Evolutionary conservation across 129 eudicot genomes (phyloP), one percentile per base, ranked within the genome.

Genomic region (Cynara cardunculus): DNA sequence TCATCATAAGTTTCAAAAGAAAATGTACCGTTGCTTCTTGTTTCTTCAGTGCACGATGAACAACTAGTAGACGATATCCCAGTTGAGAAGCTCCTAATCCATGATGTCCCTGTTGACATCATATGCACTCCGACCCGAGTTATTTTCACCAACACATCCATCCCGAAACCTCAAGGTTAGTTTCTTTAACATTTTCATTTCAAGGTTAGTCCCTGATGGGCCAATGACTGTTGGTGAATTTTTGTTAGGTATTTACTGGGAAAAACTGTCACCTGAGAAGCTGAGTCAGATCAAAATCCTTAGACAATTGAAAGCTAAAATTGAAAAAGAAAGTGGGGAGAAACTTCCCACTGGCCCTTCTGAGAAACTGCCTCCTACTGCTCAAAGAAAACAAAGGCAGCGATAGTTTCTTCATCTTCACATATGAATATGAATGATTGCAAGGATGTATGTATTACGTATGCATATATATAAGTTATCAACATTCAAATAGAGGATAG

Each of bases 51-150:
- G 81, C 98, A 94, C 69, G 98, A 91, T 78, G 86, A 94, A 81
- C 98, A 94, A 73, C 80, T 94, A 75, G 93, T 94, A n/a, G 96
- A 91, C 85, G 96, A 94, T 77, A 91, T 91, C 22, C 98, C 97
- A 13, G 35, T 84, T 22, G 97, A 91, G 85, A 94, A 91, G 89
- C 83, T 94, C 61, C 73, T 94, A 70, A 77, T 94, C 46, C 98
- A 94, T 56, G 98, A 94, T 73, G 98, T 94, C n/a, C 98, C 98
- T 1, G 97, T 94, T 61, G 98, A 94, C 79, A 94, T 94, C 78
- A 90, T 94, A 83, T 94, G 98, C 89, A 94, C 98, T 68, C 97
- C 98, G 1, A 91, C 98, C 61, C 95, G 65, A 77, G 85, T 94
- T 65, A 94, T 94, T 72, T 94, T 85, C 61, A 94, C 98, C 77